Base-by-base conservation (phyloP, 2,329 filamentous ascomycete species). In the Hyphodiscus sp. region DNA sequence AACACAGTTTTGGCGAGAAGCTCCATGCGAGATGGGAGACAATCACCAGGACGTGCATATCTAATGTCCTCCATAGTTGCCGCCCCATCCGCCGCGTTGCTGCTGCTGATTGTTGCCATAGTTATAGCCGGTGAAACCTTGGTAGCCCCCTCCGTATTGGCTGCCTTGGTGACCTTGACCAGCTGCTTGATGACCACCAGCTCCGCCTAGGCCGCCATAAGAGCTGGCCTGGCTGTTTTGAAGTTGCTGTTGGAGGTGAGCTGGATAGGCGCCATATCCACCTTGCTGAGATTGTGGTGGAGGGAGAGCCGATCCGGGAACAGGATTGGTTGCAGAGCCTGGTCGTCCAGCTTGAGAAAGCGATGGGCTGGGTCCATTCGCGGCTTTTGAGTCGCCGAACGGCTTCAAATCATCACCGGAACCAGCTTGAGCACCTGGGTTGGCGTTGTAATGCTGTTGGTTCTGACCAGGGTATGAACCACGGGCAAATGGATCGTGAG, bases 11-110 rank as follows among this genome's bases (percentile, higher is more conserved):
- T 62, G 61, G 58, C 58, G 58, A 52, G 57, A 65, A 64, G 56
- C 59, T 48, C 55, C 54, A 55, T 38, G 42, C 46, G 41, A 51
- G 45, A 48, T 13, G 55, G 58, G 55, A 50, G 58, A 59, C 57
- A 61, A 63, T 52, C 45, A 57, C 59, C 62, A 62, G 58, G 50
- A 15, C 38, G 53, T 49, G 49, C 49, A 50, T 47, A 54, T 63
- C 66, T 67, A 68, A 56, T 68, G 63, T 49, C 42, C 58, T 63
- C 63, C 63, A 56, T 76, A 77, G 65, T 75, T 76, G 60, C 69
- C 70, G 60, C 74, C 73, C 74, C 74, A 77, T 52, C 74, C 74
- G 55, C 74, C 74, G 46, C 74, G 72, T 53, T 73, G 71, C 53
- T 72, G 71, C 53, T 72, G 71, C 49, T 68, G 65, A 54, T 70